Base-by-base conservation (phyloP, 164 flowering plant genomes). In the Vitis amurensis region DNA sequence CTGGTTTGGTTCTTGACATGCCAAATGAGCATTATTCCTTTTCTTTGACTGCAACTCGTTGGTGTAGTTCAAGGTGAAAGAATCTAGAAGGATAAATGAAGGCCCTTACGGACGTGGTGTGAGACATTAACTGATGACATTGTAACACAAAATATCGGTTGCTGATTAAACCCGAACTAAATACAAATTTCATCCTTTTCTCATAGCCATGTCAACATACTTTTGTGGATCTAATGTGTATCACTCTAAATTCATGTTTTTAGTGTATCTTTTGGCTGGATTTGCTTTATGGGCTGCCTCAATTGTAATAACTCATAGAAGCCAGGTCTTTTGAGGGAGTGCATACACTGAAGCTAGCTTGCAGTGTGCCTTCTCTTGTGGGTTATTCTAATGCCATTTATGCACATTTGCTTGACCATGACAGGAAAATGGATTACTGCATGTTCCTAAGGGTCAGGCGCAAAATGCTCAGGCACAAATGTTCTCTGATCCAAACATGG, bases 401-500 rank as follows among this genome's bases (percentile, higher is more conserved):
- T 4, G 23, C 50, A 47, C 31, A 52, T 64, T 60, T 68, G 27
- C 10, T 64, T 23, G 17, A 56, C 19, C 23, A 52, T 78, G 77
- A 76, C 84, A 95, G 99, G 99, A 93, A 75, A 91, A 93, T 86
- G 99, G 99, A 1, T 81, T 95, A 70, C 77, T 95, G 8, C 73
- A 73, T 77, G 98, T 93, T 67, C 99, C 99, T 0, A 93, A 91
- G 78, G 98, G 88, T 16, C 96, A 93, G 82, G 88, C 86, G 64
- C 89, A 78, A 67, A 95, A 95, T 83, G 64, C 98, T 37, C 99
- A 95, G 69, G 98, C 99, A 17, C 99, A 93, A 76, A 95, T 95
- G 99, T 87, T 93, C 68, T 89, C 99, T 71, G 99, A 95, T 79
- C 99, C 99, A n/a, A 95, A 95, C 75, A 93, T 95, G 99, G 99